Evolutionary conservation across 2,329 filamentous ascomycete genomes (phyloP).

Genomic region (Dendryphion nanum): DNA sequence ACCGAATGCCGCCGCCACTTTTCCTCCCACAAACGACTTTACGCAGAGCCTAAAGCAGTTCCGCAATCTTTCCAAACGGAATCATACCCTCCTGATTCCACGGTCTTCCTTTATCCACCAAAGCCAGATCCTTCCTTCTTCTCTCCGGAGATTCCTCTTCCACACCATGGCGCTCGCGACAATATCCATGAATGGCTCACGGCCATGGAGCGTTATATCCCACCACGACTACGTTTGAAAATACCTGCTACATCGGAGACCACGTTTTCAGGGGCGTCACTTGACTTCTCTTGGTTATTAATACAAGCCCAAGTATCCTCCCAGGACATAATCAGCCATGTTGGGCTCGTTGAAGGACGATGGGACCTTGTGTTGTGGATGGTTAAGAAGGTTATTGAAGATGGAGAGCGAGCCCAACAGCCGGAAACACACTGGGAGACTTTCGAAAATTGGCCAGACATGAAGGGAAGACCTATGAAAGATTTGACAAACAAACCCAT

Average conservation of each 20-base stretch:
- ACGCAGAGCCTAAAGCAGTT: too few relatives aligned
- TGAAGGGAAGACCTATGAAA: constrained; percentile 15
- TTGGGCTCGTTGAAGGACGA: constrained; percentile 40
- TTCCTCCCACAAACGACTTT: background rate
- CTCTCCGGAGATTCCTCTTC: constrained; percentile 15
- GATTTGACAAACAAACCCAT: constrained; percentile 25
- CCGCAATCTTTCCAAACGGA: background rate
- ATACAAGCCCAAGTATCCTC: constrained; percentile 26
- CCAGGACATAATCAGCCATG: constrained; percentile 40
- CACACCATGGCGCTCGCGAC: constrained; percentile 16
- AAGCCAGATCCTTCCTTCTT: background rate
- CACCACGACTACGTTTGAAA: constrained; percentile 27
- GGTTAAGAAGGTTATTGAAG: constrained; percentile 42
- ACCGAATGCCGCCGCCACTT: background rate
- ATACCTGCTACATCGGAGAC: constrained; percentile 8
- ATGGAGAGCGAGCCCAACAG: constrained; percentile 15
- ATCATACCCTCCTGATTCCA: background rate
- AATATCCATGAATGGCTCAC: constrained; percentile 34
- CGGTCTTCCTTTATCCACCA: background rate
- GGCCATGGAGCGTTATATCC: constrained; percentile 38
- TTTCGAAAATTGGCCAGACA: constrained; percentile 18
- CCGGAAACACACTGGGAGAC: constrained; percentile 11
- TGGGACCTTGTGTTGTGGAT: constrained; percentile 49
- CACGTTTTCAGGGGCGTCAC: constrained; percentile 17
- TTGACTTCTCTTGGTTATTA: constrained; percentile 26